phyloP scores from a whole-genome alignment of 2,329 filamentous ascomycete genomes.

The Fusarium nisikadoi region DNA sequence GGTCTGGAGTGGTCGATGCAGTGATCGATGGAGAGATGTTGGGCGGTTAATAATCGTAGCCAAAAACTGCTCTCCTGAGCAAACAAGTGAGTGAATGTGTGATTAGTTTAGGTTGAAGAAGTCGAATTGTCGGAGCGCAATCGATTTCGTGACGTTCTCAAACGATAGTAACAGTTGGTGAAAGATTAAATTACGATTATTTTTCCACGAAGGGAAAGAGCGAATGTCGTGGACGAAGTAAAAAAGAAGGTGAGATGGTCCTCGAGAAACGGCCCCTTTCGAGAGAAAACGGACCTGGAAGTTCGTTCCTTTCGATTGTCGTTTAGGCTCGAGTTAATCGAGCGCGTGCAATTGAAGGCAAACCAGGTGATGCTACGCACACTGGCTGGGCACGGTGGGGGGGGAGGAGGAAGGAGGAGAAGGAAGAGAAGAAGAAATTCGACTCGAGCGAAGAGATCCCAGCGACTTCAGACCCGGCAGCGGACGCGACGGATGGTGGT shows the following conservation, averaged over 20 bases:
- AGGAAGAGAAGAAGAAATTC: constrained; percentile 28
- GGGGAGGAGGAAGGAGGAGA: constrained; percentile 5
- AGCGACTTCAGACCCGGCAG: constrained; percentile 30
- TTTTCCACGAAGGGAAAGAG: constrained; percentile 32
- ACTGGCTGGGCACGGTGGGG: constrained; percentile 42
- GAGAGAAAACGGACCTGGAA: constrained; percentile 31
- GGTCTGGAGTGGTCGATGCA: constrained; percentile 25
- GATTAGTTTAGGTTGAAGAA: constrained; percentile 30
- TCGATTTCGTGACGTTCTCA: constrained; percentile 29
- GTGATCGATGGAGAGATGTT: constrained; percentile 44
- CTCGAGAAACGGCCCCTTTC: constrained; percentile 32
- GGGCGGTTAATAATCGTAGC: constrained; percentile 45
- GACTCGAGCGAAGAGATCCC: constrained; percentile 24
- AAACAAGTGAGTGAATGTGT: constrained; percentile 36
- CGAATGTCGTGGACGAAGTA: constrained; percentile 33
- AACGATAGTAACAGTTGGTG: constrained; percentile 43
- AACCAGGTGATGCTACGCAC: constrained; percentile 41
- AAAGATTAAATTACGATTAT: constrained; percentile 45
- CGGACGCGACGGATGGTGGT: constrained; percentile 23
- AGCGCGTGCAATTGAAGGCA: constrained; percentile 34
- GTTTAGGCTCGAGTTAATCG: constrained; percentile 31
- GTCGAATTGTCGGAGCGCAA: constrained; percentile 22
- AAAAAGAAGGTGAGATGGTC: constrained; percentile 38
- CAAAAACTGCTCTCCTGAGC: constrained; percentile 45
- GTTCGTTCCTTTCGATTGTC: constrained; percentile 43